Evolutionary conservation across 352 stramenopile species (phyloP).

Genomic region (Sclerospora graminicola): DNA sequence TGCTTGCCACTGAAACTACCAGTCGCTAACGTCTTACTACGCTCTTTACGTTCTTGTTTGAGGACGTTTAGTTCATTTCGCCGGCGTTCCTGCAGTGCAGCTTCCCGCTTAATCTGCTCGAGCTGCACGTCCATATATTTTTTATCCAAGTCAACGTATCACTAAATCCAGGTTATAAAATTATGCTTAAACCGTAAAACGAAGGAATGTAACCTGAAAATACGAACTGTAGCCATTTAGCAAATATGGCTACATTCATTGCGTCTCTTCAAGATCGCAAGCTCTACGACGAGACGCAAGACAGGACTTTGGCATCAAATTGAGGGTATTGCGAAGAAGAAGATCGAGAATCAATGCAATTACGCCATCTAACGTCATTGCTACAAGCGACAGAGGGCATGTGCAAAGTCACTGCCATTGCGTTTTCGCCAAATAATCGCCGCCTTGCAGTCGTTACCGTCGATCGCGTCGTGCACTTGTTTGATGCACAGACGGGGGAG

Average conservation of each 20-base stretch:
- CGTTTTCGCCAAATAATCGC: no score
- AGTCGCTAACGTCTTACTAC: slow-evolving; percentile 37
- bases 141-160: slow-evolving; percentile 1
- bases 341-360: no score
- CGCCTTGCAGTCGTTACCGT: slow-evolving; percentile 89
- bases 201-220: background rate
- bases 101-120: slow-evolving; percentile 52
- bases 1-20: slow-evolving; percentile 79
- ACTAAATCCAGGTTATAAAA: slow-evolving; percentile 1
- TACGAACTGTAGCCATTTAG: slow-evolving; percentile 8
- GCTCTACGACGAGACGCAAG: no score
- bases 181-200: background rate
- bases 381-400: no score
- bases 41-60: slow-evolving; percentile 76
- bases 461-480: slow-evolving; percentile 89
- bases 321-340: no score
- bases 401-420: no score
- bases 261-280: no score
- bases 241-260: background rate
- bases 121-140: slow-evolving; percentile 14
- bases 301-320: no score
- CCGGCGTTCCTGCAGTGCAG: slow-evolving; percentile 53
- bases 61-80: slow-evolving; percentile 64
- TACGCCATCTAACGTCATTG: no score
- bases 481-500: slow-evolving; percentile 88